Evolutionary conservation across 176 grass and related monocot genomes (phyloP).

Genomic region (Carex parvula): DNA sequence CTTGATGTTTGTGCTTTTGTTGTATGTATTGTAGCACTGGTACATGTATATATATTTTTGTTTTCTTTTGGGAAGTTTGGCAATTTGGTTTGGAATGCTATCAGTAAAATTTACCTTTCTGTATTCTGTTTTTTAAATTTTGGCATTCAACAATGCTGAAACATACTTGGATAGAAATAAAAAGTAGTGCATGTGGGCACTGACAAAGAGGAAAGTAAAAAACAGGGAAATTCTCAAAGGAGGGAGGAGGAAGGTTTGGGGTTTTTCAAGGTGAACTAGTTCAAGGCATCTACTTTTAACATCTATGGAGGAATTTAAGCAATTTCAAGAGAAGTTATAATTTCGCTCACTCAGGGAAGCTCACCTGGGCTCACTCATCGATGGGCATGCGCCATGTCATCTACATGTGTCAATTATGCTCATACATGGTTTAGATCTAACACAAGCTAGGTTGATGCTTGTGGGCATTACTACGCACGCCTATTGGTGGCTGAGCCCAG

Average conservation of each 20-base stretch:
- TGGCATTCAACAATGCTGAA: neutral
- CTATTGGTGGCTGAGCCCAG: too few species aligned
- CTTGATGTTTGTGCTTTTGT: neutral
- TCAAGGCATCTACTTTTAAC: neutral
- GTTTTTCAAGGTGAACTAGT: neutral
- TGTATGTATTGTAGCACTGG: neutral
- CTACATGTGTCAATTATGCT: too few species aligned
- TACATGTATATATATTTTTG: neutral
- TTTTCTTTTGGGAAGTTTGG: neutral
- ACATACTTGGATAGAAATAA: neutral
- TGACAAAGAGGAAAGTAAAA: too few species aligned
- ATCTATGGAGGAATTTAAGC: too few species aligned
- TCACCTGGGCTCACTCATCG: too few species aligned
- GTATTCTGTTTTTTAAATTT: neutral
- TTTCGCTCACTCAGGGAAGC: too few species aligned
- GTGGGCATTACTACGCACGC: too few species aligned
- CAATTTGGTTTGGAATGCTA: neutral
- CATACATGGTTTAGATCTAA: too few species aligned
- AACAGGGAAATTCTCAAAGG: neutral
- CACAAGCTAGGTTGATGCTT: too few species aligned
- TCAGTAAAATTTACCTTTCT: constrained; percentile 1
- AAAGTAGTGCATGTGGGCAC: neutral
- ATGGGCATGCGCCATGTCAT: too few species aligned
- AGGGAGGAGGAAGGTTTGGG: neutral
- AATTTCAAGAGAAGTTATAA: too few species aligned